phyloP scores from a whole-genome alignment of 2,329 filamentous ascomycete genomes.

The Ascochyta pisi region DNA sequence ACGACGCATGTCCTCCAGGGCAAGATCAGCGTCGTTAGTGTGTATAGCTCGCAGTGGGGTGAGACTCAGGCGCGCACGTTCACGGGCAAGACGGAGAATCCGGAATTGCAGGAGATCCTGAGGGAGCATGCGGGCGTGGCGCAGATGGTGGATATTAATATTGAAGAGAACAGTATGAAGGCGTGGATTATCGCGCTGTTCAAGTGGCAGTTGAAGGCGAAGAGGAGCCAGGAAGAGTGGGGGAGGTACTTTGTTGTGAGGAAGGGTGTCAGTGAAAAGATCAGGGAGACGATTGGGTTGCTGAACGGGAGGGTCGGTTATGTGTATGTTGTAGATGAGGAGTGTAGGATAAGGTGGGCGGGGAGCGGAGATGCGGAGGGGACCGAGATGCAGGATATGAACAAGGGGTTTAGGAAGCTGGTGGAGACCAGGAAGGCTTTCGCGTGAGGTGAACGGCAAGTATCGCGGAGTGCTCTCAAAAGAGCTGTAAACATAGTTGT shows the following conservation, averaged over 20 bases:
- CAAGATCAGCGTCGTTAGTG: conserved; percentile 76
- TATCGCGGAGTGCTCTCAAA: background rate
- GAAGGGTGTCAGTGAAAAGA: conserved; percentile 61
- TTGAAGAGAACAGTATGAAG: conserved; percentile 79
- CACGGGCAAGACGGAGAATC: conserved; percentile 67
- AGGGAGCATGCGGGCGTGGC: conserved; percentile 59
- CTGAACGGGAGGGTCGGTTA: conserved; percentile 94
- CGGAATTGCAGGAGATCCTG: conserved; percentile 71
- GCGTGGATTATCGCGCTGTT: conserved; percentile 64
- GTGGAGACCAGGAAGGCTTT: conserved; percentile 10
- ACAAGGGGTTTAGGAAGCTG: conserved; percentile 68
- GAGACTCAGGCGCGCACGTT: conserved; percentile 81
- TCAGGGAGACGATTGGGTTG: conserved; percentile 68
- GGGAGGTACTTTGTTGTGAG: conserved; percentile 66
- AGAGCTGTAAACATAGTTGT: conserved; percentile 39
- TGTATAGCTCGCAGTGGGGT: conserved; percentile 87
- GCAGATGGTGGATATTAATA: conserved; percentile 85
- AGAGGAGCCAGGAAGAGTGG: conserved; percentile 59
- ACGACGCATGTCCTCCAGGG: conserved; percentile 79
- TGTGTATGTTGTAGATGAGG: conserved; percentile 85
- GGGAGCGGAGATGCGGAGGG: conserved; percentile 75
- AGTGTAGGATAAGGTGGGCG: conserved; percentile 93
- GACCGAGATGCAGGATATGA: conserved; percentile 71
- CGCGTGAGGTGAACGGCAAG: background rate
- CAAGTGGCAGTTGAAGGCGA: conserved; percentile 57